Conservation (phyloP, 2,329 filamentous ascomycete genomes). For the Fusarium humuli region DNA sequence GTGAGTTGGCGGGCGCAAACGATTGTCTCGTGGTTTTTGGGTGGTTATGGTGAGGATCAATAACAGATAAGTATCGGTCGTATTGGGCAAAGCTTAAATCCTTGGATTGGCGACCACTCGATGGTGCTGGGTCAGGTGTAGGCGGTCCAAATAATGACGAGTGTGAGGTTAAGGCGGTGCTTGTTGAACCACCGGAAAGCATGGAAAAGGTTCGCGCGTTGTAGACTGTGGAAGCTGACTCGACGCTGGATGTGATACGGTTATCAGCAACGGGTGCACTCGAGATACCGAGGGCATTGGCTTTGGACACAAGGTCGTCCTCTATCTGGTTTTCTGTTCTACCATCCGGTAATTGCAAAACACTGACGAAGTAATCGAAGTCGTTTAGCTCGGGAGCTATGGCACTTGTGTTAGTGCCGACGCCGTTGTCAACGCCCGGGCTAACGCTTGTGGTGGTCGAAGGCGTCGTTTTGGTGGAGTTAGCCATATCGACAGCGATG, state of each 20-base stretch:
- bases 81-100: constrained; percentile 63
- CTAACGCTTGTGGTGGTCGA: constrained; percentile 30
- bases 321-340: constrained; percentile 57
- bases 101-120: constrained; percentile 49
- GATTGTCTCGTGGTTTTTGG: constrained; percentile 55
- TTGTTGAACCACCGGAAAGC: constrained; percentile 56
- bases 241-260: constrained; percentile 54
- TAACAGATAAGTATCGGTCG: constrained; percentile 62
- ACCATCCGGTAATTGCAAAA: constrained; percentile 52
- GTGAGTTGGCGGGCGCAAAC: constrained; percentile 46
- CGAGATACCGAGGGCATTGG: constrained; percentile 53
- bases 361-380: constrained; percentile 54
- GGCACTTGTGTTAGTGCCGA: constrained; percentile 28
- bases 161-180: constrained; percentile 56
- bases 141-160: constrained; percentile 55
- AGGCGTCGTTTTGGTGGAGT: constrained; percentile 32
- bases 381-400: constrained; percentile 56
- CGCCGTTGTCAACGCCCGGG: constrained; percentile 24
- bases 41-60: constrained; percentile 58
- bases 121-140: constrained; percentile 42
- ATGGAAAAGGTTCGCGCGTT: constrained; percentile 61
- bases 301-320: constrained; percentile 51
- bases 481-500: constrained; percentile 38
- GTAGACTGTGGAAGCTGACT: constrained; percentile 57
- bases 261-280: constrained; percentile 48